Evolutionary conservation across 1,139 yeast genomes (phyloP), one percentile per base, ranked within the genome.

Genomic region (Groenewaldozyma sp.): DNA sequence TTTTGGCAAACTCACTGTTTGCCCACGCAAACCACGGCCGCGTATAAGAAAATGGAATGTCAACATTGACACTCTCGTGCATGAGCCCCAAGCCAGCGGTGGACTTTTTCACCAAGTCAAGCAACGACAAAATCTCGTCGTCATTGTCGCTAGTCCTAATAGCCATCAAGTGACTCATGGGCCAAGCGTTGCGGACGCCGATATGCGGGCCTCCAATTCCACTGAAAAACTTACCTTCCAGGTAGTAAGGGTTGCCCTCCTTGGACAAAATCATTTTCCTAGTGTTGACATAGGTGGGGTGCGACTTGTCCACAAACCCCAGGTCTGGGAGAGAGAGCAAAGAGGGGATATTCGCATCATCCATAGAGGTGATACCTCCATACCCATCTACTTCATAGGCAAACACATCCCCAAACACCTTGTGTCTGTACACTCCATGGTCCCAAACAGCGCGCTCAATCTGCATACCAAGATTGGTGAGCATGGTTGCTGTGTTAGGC

Each of bases 1-100:
- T 81, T 58, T 81, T 82, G 9, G 91, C 95, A 61, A 86, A 84
- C 59, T 86, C 95, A 1, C 94, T 78, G 56, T 86, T 87, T 52
- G 94, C 84, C 95, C 95, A 87, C 2, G 95, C 82, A 63, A 87
- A 87, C 95, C 95, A 86, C 2, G 88, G 73, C 43, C 94, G 65
- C 0, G 94, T 81, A 48, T 47, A 65, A 3, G 55, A 47, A 19
- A 42, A 37, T 1, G 65, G 65, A 2, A 71, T 62, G 50, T 79
- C 71, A 2, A 84, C 94, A 47, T 82, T 66, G 3, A 86, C 75
- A 46, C 83, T 74, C 61, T 86, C 95, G 55, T 86, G 95, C 76
- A 86, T 78, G 43, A 86, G 67, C 0, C 95, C 95, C 14, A 84
- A 64, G 0, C 77, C 79, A 2, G 72, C 83, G 0, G 95, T 84